Base-by-base conservation (phyloP, 257 asterid species). In the Solanum neorickii region DNA sequence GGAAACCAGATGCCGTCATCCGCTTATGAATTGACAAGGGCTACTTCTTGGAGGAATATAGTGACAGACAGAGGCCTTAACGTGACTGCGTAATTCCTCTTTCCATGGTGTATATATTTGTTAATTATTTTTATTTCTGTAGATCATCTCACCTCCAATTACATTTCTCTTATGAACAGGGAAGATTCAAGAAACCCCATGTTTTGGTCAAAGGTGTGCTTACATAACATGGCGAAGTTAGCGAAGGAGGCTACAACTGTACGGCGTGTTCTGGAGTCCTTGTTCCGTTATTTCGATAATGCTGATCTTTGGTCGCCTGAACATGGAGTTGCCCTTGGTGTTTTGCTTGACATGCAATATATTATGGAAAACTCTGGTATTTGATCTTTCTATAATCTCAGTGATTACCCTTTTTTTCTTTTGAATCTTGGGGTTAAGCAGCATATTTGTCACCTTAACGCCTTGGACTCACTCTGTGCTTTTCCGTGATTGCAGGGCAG, bases 161-260 rank as follows among this genome's bases (percentile, higher is more conserved):
- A 80, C 29, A 27, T 80, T 88, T 88, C 56, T 87, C 59, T 88
- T 82, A 86, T 90, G 84, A 93, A 91, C 97, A 94, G 97, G 85
- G 91, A 90, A 89, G 95, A 94, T 91, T 87, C 90, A n/a, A 91
- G 91, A 86, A 92, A 90, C 83, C 94, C 96, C 52, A 90, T 83
- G 86, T 94, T 93, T 89, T 94, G 98, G 98, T 89, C 96, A 82
- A 92, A 93, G 90, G 94, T 92, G 85, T 93, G 98, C 93, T 92
- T 94, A 93, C 93, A 92, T 87, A 94, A 94, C 93, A 91, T 94
- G 93, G 96, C 96, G 86, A 94, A 92, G 89, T 89, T 93, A 92
- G 95, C 98, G 33, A 92, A 87, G 89, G 98, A 94, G 89, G 96
- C 94, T 88, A 92, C 98, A 83, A 93, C 96, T 83, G 92, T 91